Evolutionary conservation across 106 monocot genomes (phyloP), one percentile per base, ranked within the genome.

Genomic region (Apostasia ramifera): DNA sequence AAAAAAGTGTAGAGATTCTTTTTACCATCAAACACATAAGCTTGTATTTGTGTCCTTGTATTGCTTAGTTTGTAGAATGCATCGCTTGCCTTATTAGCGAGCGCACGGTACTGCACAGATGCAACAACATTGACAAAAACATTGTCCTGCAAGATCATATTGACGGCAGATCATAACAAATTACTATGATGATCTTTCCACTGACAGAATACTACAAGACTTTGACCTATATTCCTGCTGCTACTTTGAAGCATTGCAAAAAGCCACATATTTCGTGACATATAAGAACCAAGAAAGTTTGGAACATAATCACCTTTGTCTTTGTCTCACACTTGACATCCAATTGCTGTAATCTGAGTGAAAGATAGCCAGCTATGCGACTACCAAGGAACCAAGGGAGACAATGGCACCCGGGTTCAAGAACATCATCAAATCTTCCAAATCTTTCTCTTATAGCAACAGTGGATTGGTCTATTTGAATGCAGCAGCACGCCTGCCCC

Each of bases 1-100:
- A 40, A 69, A 52, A 10, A 52, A 52, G 52, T 52, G 4, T 52
- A 52, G 52, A 52, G 52, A 52, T 4, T 52, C 10, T 49, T 39
- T 5, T 15, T 88, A 86, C 90, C 90, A 77, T 91, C 90, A 84
- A 91, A 91, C 6, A 91, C 90, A 74, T 91, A 91, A 9, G 90
- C 71, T 69, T 84, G 84, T 66, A 91, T 91, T 53, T 91, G 90
- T 4, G 38, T 48, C 11, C 74, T 83, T 6, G 81, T 86, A 64
- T 90, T 81, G 70, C 73, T 90, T 3, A 90, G 81, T 57, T 79
- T 90, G 56, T 86, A 86, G 59, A 76, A 90, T 40, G 90, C 90
- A 68, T 86, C 90, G 52, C 26, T 6, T 26, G 90, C 90, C 49
- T 83, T 86, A 8, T 74, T 70, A 41, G 83, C 66, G 39, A 90